A percentile compares a stretch with the other conserved stretches of the same genome.
phyloP scores from a whole-genome alignment of 2,329 filamentous ascomycete genomes.

The Teratosphaeria gauchensis region DNA sequence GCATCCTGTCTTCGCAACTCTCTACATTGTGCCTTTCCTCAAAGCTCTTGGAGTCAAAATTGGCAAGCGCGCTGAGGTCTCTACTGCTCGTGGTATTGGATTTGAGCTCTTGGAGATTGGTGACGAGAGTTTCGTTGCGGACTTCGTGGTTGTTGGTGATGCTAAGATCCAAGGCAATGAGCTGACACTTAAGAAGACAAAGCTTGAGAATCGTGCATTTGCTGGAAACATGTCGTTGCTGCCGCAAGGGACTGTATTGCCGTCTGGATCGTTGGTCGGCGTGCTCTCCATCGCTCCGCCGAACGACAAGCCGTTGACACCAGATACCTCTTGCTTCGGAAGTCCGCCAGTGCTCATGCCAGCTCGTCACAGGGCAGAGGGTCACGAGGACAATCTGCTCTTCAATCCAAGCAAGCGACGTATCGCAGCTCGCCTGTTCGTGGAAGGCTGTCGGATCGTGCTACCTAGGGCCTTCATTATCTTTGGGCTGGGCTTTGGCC shows the following conservation, averaged over 20 bases:
- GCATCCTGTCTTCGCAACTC: neutral
- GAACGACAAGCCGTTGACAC: neutral
- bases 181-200: neutral
- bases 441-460: constrained; percentile 18
- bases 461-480: constrained; percentile 18
- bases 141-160: neutral
- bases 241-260: neutral
- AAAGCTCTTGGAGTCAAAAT: neutral
- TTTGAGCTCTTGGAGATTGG: neutral
- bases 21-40: neutral
- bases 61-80: neutral
- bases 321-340: neutral
- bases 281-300: neutral
- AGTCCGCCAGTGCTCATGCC: constrained; percentile 14
- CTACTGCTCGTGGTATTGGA: neutral
- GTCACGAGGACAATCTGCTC: constrained; percentile 13
- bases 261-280: neutral
- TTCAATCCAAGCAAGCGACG: constrained; percentile 13
- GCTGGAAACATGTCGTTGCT: neutral
- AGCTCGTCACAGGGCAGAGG: constrained; percentile 14
- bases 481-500: constrained; percentile 15
- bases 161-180: neutral
- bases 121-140: neutral
- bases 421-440: constrained; percentile 12
- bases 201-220: neutral